phyloP scores from a whole-genome alignment of 2,329 filamentous ascomycete genomes.

The Trichocomaceae sp. region DNA sequence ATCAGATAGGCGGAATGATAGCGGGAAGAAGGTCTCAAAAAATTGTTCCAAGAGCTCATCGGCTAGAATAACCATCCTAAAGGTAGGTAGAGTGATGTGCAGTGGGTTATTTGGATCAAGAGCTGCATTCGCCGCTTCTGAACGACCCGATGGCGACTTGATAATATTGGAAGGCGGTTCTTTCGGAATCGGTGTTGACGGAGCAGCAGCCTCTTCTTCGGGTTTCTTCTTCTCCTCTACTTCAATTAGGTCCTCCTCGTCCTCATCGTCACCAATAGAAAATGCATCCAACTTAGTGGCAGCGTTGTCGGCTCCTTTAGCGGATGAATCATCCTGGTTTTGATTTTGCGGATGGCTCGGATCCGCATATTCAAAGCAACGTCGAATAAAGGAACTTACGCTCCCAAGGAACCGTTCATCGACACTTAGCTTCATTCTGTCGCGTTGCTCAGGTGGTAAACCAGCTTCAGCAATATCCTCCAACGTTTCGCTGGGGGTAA shows the following conservation, averaged over 20 bases:
- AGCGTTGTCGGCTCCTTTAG: slow-evolving; percentile 25
- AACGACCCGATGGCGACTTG: slow-evolving; percentile 37
- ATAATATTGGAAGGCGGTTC: slow-evolving; percentile 40
- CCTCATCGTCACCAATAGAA: slow-evolving; percentile 67
- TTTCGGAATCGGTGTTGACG: slow-evolving; percentile 22
- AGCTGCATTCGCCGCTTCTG: slow-evolving; percentile 77
- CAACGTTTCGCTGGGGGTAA: slow-evolving; percentile 59
- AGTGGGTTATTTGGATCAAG: slow-evolving; percentile 89
- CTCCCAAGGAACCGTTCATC: slow-evolving; percentile 89
- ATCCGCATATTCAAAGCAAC: slow-evolving; percentile 97
- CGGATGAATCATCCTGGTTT: slow-evolving; percentile 19
- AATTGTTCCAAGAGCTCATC: slow-evolving; percentile 95
- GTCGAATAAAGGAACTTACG: slow-evolving; percentile 88
- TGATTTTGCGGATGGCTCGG: slow-evolving; percentile 69
- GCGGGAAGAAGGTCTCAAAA: slow-evolving; percentile 91
- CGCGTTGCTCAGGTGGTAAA: slow-evolving; percentile 26
- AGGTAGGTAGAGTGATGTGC: slow-evolving; percentile 92
- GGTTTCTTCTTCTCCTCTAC: slow-evolving; percentile 26
- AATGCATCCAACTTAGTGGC: slow-evolving; percentile 54
- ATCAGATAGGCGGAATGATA: slow-evolving; percentile 83
- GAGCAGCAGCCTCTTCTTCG: slow-evolving; percentile 21
- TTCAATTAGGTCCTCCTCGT: slow-evolving; percentile 45
- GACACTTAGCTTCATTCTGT: slow-evolving; percentile 49
- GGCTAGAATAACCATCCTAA: slow-evolving; percentile 96
- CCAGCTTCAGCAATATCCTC: slow-evolving; percentile 43